Conservation (phyloP, 2,329 filamentous ascomycete genomes). For the Aspergillus intermedius region DNA sequence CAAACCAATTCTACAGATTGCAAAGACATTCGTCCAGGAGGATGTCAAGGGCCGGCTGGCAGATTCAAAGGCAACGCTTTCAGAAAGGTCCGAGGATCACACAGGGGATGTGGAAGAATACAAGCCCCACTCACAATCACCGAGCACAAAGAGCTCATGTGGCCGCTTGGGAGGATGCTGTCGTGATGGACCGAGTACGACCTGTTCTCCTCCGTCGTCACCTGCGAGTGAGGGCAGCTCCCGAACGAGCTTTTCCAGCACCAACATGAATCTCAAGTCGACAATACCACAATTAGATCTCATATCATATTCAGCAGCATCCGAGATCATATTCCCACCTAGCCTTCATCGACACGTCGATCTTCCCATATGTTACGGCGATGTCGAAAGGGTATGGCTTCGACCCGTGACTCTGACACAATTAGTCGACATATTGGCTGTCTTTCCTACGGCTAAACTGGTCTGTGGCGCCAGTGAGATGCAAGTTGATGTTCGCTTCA, state of each 20-base stretch:
- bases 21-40: slow-evolving; percentile 64
- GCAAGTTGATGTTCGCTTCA: slow-evolving; percentile 91
- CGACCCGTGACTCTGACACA: slow-evolving; percentile 72
- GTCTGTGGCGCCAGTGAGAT: slow-evolving; percentile 86
- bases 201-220: too few relatives aligned
- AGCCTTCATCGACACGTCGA: slow-evolving; percentile 69
- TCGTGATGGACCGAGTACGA: too few relatives aligned
- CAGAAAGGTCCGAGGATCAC: slow-evolving; percentile 48
- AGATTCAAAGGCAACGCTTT: slow-evolving; percentile 44
- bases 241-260: too few relatives aligned
- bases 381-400: slow-evolving; percentile 79
- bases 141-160: slow-evolving; percentile 62
- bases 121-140: not conserved
- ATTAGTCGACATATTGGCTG: slow-evolving; percentile 74
- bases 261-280: too few relatives aligned
- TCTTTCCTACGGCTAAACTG: slow-evolving; percentile 72
- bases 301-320: slow-evolving; percentile 79
- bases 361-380: slow-evolving; percentile 71
- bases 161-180: too few relatives aligned
- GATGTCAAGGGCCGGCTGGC: slow-evolving; percentile 42
- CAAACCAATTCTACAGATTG: slow-evolving; percentile 76
- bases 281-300: slow-evolving; percentile 47
- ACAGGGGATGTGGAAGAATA: slow-evolving; percentile 37
- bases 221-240: too few relatives aligned
- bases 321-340: slow-evolving; percentile 82